phyloP scores from a whole-genome alignment of 2,329 filamentous ascomycete genomes.

The Zymoseptoria passerinii region DNA sequence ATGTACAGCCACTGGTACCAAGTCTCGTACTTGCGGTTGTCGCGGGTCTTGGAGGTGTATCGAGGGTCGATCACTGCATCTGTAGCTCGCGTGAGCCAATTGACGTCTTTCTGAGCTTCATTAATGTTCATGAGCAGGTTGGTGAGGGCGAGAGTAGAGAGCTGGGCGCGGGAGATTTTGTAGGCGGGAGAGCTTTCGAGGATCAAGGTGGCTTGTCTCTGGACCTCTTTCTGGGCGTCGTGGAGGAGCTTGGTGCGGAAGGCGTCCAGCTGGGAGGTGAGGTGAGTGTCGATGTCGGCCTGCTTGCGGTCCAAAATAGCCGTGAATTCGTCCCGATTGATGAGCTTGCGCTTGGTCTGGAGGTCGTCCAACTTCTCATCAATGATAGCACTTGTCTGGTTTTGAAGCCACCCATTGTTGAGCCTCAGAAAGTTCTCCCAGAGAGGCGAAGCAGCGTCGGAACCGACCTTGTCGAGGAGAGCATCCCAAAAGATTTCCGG shows the following conservation, averaged over 20 bases:
- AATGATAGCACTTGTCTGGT: slow-evolving; percentile 30
- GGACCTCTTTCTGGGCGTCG: slow-evolving; percentile 4
- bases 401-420: slow-evolving; percentile 33
- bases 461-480: slow-evolving; percentile 47
- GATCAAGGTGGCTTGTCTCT: slow-evolving; percentile 4
- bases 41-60: slow-evolving; percentile 50
- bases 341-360: slow-evolving; percentile 9
- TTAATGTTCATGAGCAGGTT: slow-evolving; percentile 23
- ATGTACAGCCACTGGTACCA: neutral
- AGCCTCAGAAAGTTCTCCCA: slow-evolving; percentile 23
- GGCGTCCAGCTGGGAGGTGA: slow-evolving; percentile 10
- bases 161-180: slow-evolving; percentile 12
- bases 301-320: neutral
- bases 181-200: slow-evolving; percentile 2
- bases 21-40: neutral
- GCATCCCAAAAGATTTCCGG: slow-evolving; percentile 59
- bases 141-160: slow-evolving; percentile 24
- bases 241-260: slow-evolving; percentile 1
- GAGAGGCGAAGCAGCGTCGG: slow-evolving; percentile 36
- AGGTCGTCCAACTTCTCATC: slow-evolving; percentile 8
- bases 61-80: slow-evolving; percentile 57
- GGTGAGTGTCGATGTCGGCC: neutral
- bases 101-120: slow-evolving; percentile 43
- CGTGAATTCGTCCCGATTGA: slow-evolving; percentile 12
- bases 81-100: slow-evolving; percentile 61